These are phyloP conservation scores for Dictyostelium intermedium DNA, from an alignment of 78 protist genomes.

Conservation along the genomic window DNA sequence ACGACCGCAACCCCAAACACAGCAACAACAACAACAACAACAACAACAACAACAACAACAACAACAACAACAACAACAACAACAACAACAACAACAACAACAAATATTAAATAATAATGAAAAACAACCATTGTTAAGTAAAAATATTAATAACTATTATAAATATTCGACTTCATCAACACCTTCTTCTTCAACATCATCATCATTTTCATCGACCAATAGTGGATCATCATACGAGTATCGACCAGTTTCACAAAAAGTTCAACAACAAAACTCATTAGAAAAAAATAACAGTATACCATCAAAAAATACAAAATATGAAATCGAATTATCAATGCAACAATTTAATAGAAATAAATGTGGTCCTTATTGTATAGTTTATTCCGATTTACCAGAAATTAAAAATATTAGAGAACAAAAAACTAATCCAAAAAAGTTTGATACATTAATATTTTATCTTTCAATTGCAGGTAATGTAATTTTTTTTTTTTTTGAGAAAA, in stretches of 20 bases:
- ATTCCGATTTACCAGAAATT: background rate
- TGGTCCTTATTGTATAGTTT: background rate
- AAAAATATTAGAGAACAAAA: background rate
- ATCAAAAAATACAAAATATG: background rate
- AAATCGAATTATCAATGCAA: background rate
- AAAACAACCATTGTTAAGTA: background rate
- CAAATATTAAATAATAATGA: background rate
- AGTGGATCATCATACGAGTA: background rate
- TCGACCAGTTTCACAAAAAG: background rate
- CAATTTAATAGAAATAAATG: background rate
- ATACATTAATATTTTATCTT: conserved; percentile 22
- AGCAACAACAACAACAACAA: background rate
- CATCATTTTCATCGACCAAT: background rate
- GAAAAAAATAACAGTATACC: background rate
- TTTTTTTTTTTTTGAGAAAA: too few species aligned
- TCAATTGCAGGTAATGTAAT: conserved; percentile 3
- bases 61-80: background rate
- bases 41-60: background rate
- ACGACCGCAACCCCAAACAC: too few species aligned
- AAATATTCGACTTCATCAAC: background rate
- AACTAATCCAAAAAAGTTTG: conserved; percentile 17
- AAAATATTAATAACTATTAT: background rate
- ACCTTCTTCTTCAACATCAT: background rate
- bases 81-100: background rate
- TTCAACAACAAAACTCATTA: background rate